These are phyloP conservation scores for Litsea cubeba DNA, from an alignment of 164 flowering plant genomes.

Conservation along the genomic window DNA sequence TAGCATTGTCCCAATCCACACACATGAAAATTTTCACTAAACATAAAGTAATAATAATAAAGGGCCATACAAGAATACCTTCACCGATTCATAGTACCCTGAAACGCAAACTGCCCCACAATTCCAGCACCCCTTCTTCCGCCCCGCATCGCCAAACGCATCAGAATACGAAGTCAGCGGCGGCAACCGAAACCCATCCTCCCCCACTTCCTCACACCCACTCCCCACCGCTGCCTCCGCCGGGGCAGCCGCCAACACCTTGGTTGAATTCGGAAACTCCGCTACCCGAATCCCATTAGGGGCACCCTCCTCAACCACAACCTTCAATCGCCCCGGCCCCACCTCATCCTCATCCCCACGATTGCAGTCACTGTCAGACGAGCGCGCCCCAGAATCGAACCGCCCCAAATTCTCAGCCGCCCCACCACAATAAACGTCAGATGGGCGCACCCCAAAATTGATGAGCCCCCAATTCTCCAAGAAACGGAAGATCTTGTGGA, in stretches of 20 bases:
- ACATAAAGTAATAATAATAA: neutral
- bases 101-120: slow-evolving; percentile 53
- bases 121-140: slow-evolving; percentile 39
- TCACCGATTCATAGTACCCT: slow-evolving; percentile 34
- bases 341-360: slow-evolving; percentile 23
- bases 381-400: slow-evolving; percentile 50
- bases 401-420: slow-evolving; percentile 64
- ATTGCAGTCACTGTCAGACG: neutral
- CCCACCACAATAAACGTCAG: neutral
- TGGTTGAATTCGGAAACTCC: slow-evolving; percentile 50
- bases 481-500: slow-evolving; percentile 62
- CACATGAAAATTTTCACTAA: neutral
- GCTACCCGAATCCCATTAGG: slow-evolving; percentile 76
- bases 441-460: slow-evolving; percentile 39
- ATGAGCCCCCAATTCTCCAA: slow-evolving; percentile 86
- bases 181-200: slow-evolving; percentile 32
- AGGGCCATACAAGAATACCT: slow-evolving; percentile 37
- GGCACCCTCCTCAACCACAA: slow-evolving; percentile 68
- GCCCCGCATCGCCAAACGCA: slow-evolving; percentile 40
- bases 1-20: neutral
- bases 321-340: slow-evolving; percentile 10
- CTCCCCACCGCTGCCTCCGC: slow-evolving; percentile 8
- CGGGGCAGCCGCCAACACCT: slow-evolving; percentile 23
- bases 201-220: slow-evolving; percentile 12
- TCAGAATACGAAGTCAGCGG: slow-evolving; percentile 73